phyloP scores from a whole-genome alignment of 768 basidiomycete genomes.

The Lentinula boryana region DNA sequence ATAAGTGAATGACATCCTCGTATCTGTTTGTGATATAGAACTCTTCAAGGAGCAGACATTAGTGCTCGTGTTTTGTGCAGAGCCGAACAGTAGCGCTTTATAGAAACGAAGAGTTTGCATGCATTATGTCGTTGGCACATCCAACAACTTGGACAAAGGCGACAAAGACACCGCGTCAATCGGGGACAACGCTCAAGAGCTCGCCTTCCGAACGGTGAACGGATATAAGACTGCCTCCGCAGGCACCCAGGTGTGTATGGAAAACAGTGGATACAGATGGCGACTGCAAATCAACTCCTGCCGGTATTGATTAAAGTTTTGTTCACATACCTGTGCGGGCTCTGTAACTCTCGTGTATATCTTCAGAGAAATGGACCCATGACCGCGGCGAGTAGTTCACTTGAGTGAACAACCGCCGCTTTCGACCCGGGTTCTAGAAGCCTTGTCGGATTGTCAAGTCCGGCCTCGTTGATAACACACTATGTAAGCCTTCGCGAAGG shows the following conservation, averaged over 20 bases:
- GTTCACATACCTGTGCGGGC: not conserved
- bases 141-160: too few relatives aligned
- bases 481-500: not conserved
- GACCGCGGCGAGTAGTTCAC: not conserved
- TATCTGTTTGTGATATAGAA: not conserved
- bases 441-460: not conserved
- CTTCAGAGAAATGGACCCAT: not conserved
- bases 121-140: too few relatives aligned
- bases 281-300: not conserved
- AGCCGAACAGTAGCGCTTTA: not conserved
- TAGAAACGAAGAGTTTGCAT: too few relatives aligned
- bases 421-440: not conserved
- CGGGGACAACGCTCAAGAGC: too few relatives aligned
- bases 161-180: too few relatives aligned
- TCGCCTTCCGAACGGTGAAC: too few relatives aligned
- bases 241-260: too few relatives aligned
- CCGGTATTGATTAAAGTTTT: not conserved
- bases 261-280: too few relatives aligned
- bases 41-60: not conserved
- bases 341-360: not conserved
- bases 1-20: not conserved
- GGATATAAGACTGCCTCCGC: too few relatives aligned
- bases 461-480: not conserved
- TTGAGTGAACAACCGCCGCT: not conserved
- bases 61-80: not conserved